phyloP scores from a whole-genome alignment of 495 filamentous ascomycete genomes.

The Podospora pseudoanserina region DNA sequence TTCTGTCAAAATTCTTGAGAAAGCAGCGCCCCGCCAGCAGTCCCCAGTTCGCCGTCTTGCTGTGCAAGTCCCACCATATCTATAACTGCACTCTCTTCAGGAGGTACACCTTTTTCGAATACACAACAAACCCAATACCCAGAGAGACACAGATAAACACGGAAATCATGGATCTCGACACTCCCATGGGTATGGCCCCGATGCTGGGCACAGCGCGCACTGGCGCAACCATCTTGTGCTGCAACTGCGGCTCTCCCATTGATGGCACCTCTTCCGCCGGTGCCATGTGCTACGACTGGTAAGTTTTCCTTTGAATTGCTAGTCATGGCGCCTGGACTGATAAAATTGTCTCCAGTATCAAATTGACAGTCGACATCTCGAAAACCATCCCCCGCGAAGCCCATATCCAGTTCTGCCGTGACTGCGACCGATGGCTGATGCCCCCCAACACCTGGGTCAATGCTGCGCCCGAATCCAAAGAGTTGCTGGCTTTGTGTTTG shows the following conservation, averaged over 20 bases:
- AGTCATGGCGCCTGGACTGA: not conserved
- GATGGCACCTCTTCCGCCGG: conserved; percentile 83
- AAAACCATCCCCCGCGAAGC: conserved; percentile 84
- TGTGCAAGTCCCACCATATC: conserved; percentile 5
- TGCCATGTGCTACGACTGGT: conserved; percentile 87
- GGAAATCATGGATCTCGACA: conserved; percentile 63
- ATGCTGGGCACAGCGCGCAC: conserved; percentile 45
- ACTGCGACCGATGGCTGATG: conserved; percentile 91
- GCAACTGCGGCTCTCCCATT: conserved; percentile 90
- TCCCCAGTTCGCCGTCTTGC: not conserved
- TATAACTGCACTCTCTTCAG: not conserved
- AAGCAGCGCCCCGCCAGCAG: not conserved
- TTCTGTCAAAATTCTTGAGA: conserved; percentile 20
- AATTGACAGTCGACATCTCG: conserved; percentile 89
- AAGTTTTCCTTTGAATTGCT: not conserved
- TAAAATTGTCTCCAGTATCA: conserved; percentile 46
- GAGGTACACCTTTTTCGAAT: not conserved
- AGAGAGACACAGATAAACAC: not conserved
- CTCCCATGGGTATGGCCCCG: conserved; percentile 53
- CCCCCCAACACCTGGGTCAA: conserved; percentile 82
- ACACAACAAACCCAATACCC: not conserved
- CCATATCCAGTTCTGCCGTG: conserved; percentile 76
- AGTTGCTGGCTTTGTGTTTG: conserved; percentile 85
- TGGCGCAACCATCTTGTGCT: conserved; percentile 78
- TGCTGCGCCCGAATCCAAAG: conserved; percentile 78